Evolutionary conservation across 805 yeast species (phyloP).

Genomic region (Zygotorulaspora danielsina): DNA sequence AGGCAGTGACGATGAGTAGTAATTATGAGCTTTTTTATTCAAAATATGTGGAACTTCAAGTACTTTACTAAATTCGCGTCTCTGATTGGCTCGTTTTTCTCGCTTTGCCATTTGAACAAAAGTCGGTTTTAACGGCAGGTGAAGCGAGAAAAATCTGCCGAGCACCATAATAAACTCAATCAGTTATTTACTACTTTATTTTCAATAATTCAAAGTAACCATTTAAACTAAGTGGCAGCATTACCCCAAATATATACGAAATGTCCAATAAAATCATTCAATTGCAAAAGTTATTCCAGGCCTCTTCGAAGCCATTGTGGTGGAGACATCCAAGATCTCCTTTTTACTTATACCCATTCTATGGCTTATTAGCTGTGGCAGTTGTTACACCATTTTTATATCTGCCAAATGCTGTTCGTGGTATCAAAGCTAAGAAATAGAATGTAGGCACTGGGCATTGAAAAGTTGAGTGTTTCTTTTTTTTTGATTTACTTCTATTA

Average conservation of each 20-base stretch:
- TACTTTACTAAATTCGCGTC: slow-evolving; percentile 6
- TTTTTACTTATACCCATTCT: slow-evolving; percentile 71
- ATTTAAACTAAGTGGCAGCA: background rate
- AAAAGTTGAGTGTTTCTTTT: background rate
- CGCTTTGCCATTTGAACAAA: background rate
- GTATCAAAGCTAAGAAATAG: slow-evolving; percentile 50
- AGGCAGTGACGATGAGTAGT: slow-evolving; percentile 29
- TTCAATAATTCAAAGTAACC: background rate
- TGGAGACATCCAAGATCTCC: slow-evolving; percentile 65
- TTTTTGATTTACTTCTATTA: background rate
- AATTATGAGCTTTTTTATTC: no score
- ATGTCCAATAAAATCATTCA: slow-evolving; percentile 49
- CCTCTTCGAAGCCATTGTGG: slow-evolving; percentile 56
- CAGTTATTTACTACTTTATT: background rate
- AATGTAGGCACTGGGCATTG: slow-evolving; percentile 1
- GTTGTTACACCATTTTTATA: slow-evolving; percentile 63
- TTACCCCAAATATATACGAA: slow-evolving; percentile 8
- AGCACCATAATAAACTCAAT: background rate
- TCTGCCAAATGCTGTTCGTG: slow-evolving; percentile 67
- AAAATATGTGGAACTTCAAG: no score
- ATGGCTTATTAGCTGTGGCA: slow-evolving; percentile 64
- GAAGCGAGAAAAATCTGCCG: background rate
- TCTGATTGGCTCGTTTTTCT: slow-evolving; percentile 8
- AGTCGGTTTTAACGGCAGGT: slow-evolving; percentile 1
- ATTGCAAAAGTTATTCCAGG: slow-evolving; percentile 56